Base-by-base conservation (phyloP, 805 yeast species). In the Wickerhamiella brachini region DNA sequence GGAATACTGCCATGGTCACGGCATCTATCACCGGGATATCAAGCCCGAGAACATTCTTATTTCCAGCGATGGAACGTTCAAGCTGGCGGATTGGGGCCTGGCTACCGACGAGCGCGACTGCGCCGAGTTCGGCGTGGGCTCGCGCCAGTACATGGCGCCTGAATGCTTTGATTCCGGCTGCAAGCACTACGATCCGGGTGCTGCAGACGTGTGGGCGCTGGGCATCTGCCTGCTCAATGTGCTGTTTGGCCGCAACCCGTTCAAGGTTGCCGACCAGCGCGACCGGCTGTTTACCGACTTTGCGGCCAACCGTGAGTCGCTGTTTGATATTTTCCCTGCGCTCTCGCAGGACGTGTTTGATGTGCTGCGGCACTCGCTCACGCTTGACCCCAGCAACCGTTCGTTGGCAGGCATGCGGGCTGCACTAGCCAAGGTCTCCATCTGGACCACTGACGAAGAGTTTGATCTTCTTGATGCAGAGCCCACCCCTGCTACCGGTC, bases 91-190 rank as follows among this genome's bases (percentile, higher is more conserved):
- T 68, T 90, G 93, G 67, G 97, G 97, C 4, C 72, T 90, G 21
- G 88, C 96, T 21, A 77, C 90, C 53, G 74, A 76, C 47, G 73
- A 76, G 10, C 68, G 72, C 42, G 66, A 69, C 45, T 80, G 85
- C 59, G 68, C 77, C 37, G 88, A 86, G 61, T 84, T 87, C 64
- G 95, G 85, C 54, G 84, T 86, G 53, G 96, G 96, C 22, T 79
- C 86, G 50, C 95, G 86, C 67, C 74, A 95, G 55, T 88, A 88
- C 66, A 88, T 88, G 97, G 94, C 96, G 0, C 97, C 97, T 1
- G 97, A 88, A 63, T 68, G 87, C 52, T 81, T 87, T 62, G 95
- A 87, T 58, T 69, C 70, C 45, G 50, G 55, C 45, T 53, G 57
- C 50, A 62, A 64, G 52, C 42, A 73, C 44, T 89, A 88, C 64